Evolutionary conservation across 148 eudicot genomes (phyloP).

Genomic region (Selenicereus undatus): DNA sequence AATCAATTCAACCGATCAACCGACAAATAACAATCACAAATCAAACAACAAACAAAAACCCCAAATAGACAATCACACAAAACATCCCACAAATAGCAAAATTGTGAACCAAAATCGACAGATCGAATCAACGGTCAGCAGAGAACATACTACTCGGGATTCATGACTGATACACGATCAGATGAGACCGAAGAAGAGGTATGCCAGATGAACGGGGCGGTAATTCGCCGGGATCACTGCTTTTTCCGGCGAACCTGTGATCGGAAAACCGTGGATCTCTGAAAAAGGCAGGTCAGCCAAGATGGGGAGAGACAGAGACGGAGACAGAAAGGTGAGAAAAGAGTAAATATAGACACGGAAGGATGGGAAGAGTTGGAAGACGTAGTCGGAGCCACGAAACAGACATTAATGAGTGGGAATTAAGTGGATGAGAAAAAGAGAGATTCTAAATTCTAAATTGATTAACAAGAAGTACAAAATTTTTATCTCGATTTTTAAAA

Average conservation of each 20-base stretch:
- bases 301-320: slow-evolving; percentile 9
- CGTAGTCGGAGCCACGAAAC: slow-evolving; percentile 16
- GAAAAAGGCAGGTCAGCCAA: slow-evolving; percentile 22
- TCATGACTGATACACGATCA: slow-evolving; percentile 21
- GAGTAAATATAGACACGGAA: slow-evolving; percentile 3
- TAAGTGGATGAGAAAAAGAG: background rate
- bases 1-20: slow-evolving; percentile 14
- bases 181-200: background rate
- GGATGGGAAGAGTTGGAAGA: background rate
- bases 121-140: slow-evolving; percentile 1
- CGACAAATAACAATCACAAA: slow-evolving; percentile 4
- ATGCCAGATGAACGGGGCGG: background rate
- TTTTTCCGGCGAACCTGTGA: slow-evolving; percentile 18
- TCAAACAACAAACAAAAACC: slow-evolving; percentile 4
- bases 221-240: slow-evolving; percentile 4
- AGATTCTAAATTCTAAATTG: too few relatives aligned
- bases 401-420: slow-evolving; percentile 4
- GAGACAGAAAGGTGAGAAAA: background rate
- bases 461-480: too few relatives aligned
- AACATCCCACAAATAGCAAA: background rate
- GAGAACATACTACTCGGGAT: slow-evolving; percentile 32
- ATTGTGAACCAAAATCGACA: background rate
- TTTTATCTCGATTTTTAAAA: too few relatives aligned
- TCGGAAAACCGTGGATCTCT: slow-evolving; percentile 21
- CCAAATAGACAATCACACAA: background rate